Percentiles rank a stretch among this genome's conserved stretches.
Evolutionary conservation across 352 stramenopile genomes (phyloP).

Genomic region (Globisporangium heterothallicum): DNA sequence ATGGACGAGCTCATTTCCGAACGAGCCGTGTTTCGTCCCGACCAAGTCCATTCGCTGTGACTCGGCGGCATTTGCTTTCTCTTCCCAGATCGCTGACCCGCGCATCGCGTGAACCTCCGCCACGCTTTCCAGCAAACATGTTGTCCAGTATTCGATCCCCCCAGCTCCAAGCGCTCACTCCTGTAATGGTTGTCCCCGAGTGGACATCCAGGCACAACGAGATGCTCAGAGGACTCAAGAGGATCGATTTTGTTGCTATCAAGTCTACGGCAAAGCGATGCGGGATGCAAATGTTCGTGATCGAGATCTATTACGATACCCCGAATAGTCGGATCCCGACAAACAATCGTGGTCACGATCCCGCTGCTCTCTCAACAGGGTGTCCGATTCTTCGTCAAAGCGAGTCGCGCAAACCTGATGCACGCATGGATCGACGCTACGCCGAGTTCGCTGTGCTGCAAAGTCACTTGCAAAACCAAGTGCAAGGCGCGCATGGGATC

Average conservation of each 20-base stretch:
- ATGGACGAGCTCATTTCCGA: too few species aligned
- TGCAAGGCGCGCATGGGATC: background rate
- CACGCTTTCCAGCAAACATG: too few species aligned
- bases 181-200: background rate
- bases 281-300: background rate
- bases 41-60: too few species aligned
- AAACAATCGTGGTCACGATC: background rate
- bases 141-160: too few species aligned
- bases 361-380: background rate
- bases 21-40: too few species aligned
- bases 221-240: background rate
- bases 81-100: too few species aligned
- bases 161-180: background rate
- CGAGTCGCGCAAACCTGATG: background rate
- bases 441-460: background rate
- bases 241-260: background rate
- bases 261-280: background rate
- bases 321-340: background rate
- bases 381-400: too few species aligned
- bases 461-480: background rate
- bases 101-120: too few species aligned
- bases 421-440: background rate
- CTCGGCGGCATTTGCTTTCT: too few species aligned
- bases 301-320: background rate
- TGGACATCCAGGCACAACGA: background rate